These are phyloP conservation scores for Pleurotus djamor DNA, from an alignment of 768 basidiomycete species.

Conservation along the genomic window DNA sequence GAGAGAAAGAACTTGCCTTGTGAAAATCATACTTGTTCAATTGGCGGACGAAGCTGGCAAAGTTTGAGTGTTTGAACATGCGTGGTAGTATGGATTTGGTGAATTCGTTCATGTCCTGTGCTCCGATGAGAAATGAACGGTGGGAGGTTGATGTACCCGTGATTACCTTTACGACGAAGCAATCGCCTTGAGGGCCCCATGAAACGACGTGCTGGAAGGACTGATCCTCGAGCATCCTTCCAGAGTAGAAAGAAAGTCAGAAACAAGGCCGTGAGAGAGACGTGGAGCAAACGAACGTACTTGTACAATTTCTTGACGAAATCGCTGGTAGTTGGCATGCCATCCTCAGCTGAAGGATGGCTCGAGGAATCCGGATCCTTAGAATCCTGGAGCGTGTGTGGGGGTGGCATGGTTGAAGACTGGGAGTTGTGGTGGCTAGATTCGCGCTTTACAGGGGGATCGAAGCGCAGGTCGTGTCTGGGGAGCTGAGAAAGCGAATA, in stretches of 20 bases:
- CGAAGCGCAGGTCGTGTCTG: slow-evolving; percentile 9
- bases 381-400: neutral
- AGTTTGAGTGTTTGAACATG: slow-evolving; percentile 95
- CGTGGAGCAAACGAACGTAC: slow-evolving; percentile 35
- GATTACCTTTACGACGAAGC: slow-evolving; percentile 82
- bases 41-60: slow-evolving; percentile 89
- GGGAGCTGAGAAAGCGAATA: slow-evolving; percentile 10
- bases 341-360: slow-evolving; percentile 45
- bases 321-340: slow-evolving; percentile 86
- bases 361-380: neutral
- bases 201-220: slow-evolving; percentile 70
- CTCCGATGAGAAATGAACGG: neutral
- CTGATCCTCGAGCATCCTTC: slow-evolving; percentile 86
- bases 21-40: slow-evolving; percentile 97
- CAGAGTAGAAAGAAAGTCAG: neutral
- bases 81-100: slow-evolving; percentile 87
- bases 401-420: slow-evolving; percentile 4
- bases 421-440: neutral
- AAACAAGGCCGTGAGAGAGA: neutral
- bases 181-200: slow-evolving; percentile 84
- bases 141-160: neutral
- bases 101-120: slow-evolving; percentile 89
- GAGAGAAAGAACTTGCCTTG: slow-evolving; percentile 49
- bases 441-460: slow-evolving; percentile 22
- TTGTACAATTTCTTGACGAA: slow-evolving; percentile 96